These are phyloP conservation scores for Styphnolobium japonicum DNA, from an alignment of 306 rosid species.

Conservation along the genomic window DNA sequence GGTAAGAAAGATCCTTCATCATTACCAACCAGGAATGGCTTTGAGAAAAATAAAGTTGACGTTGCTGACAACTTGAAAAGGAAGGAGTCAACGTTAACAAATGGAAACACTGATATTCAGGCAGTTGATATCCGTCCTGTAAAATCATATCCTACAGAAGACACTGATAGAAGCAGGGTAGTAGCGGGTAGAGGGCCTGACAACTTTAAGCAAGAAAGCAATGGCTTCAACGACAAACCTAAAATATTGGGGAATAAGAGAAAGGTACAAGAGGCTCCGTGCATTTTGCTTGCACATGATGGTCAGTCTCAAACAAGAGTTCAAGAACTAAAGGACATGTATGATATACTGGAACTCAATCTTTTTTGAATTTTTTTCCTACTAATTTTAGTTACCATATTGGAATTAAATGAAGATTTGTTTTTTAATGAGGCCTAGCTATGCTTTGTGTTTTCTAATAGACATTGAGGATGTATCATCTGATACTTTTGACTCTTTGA, in stretches of 20 bases:
- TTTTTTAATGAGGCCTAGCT: neutral
- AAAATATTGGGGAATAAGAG: slow-evolving; percentile 56
- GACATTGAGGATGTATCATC: neutral
- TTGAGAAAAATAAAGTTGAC: slow-evolving; percentile 36
- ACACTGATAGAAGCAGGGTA: slow-evolving; percentile 35
- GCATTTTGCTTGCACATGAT: slow-evolving; percentile 67
- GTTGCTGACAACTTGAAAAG: slow-evolving; percentile 25
- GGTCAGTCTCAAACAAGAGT: slow-evolving; percentile 57
- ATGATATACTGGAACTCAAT: slow-evolving; percentile 33
- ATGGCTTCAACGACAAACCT: slow-evolving; percentile 29
- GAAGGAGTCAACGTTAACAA: slow-evolving; percentile 32
- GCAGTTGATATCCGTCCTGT: slow-evolving; percentile 29
- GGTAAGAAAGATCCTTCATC: slow-evolving; percentile 44
- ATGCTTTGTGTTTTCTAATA: slow-evolving; percentile 17
- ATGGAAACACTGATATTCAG: slow-evolving; percentile 38
- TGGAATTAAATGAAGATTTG: neutral
- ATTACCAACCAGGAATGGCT: slow-evolving; percentile 42
- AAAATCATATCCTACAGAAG: slow-evolving; percentile 39
- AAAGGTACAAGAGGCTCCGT: slow-evolving; percentile 37
- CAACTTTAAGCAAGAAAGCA: slow-evolving; percentile 43
- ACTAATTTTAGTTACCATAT: neutral
- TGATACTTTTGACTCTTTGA: neutral
- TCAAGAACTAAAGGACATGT: slow-evolving; percentile 70
- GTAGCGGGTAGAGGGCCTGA: slow-evolving; percentile 30
- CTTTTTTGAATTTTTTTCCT: neutral